Conservation (phyloP, 148 eudicot genomes). For the Mesembryanthemum crystallinum region DNA sequence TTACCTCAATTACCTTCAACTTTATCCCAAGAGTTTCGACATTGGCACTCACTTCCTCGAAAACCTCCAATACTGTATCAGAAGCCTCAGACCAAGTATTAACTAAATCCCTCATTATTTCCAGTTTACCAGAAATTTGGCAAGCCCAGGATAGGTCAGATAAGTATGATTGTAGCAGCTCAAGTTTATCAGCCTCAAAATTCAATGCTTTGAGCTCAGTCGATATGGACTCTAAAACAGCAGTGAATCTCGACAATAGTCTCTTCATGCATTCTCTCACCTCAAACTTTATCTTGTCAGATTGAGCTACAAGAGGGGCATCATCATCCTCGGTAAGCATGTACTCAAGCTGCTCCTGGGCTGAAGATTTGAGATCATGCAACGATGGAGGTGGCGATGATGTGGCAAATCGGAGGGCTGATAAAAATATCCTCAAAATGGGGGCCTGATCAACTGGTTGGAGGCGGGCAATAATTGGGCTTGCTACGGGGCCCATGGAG, state of each 20-base stretch:
- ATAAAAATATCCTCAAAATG: slow-evolving; percentile 49
- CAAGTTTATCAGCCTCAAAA: slow-evolving; percentile 26
- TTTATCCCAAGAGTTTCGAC: slow-evolving; percentile 38
- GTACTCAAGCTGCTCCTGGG: slow-evolving; percentile 90
- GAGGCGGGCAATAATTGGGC: slow-evolving; percentile 66
- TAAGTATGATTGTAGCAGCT: slow-evolving; percentile 39
- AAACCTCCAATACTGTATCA: slow-evolving; percentile 27
- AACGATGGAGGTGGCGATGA: slow-evolving; percentile 58
- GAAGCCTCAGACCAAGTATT: slow-evolving; percentile 61
- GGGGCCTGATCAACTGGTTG: slow-evolving; percentile 60
- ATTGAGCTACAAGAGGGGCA: slow-evolving; percentile 59
- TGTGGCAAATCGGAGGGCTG: slow-evolving; percentile 66
- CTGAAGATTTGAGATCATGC: slow-evolving; percentile 57
- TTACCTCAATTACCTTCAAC: slow-evolving; percentile 64
- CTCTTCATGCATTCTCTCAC: slow-evolving; percentile 43
- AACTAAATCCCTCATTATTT: slow-evolving; percentile 57
- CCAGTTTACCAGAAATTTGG: slow-evolving; percentile 64
- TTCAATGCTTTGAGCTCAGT: slow-evolving; percentile 30
- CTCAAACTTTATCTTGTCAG: slow-evolving; percentile 53
- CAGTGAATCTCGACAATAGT: slow-evolving; percentile 44
- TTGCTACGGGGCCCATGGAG: slow-evolving; percentile 54
- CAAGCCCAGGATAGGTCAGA: slow-evolving; percentile 77
- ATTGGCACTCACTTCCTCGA: slow-evolving; percentile 27
- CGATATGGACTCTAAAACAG: slow-evolving; percentile 42
- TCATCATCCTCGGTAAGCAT: slow-evolving; percentile 94